Evolutionary conservation across 371 early-diverging fungal species (phyloP), one percentile per base, ranked within the genome.

Genomic region (Mortierella sp.): DNA sequence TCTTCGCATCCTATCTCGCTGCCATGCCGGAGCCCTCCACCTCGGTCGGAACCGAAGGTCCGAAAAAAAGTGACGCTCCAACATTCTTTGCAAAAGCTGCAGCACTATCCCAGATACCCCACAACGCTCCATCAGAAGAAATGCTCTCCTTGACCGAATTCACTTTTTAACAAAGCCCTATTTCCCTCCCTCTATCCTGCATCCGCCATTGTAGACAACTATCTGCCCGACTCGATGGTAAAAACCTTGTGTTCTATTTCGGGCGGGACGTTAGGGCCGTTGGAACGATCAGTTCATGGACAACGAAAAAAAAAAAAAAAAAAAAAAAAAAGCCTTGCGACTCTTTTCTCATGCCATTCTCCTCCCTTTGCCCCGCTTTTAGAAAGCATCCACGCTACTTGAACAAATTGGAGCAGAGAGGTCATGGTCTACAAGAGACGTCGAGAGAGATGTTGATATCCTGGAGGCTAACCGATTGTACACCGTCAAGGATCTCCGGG

Each of bases 391-490:
- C 0, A 87, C 87, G 2, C 50, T 89, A n/a, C 54, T 89, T 59
- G 87, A 88, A 54, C 88, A 85, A 58, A 85, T 89, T 39, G 87
- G 88, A 43, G 60, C 82, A 51, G 89, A 87, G 58, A 80, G 84
- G 24, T 84, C 84, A 18, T 89, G 89, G 89, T 81, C 82, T 13
- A 70, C 82, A 42, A 78, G 83, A n/a, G 86, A 89, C 70, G 80
- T 89, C 16, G 80, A 84, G 21, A 68, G 63, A 31, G 89, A 89
- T 53, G 80, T 85, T 45, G 67, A 71, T 21, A 71, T 85, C 30
- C 58, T 89, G 57, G 84, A 84, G 19, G 55, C 66, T 16, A 85
- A 89, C 80, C 80, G 89, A 18, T 50, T 89, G 5, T 84, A 84
- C 57, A 84, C 83, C 54, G 82, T 87, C 28, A 82, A 81, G 23